Percentiles rank a stretch among this genome's conserved stretches.
phyloP scores from a whole-genome alignment of 2,329 filamentous ascomycete species.

The Escovopsis sp. region DNA sequence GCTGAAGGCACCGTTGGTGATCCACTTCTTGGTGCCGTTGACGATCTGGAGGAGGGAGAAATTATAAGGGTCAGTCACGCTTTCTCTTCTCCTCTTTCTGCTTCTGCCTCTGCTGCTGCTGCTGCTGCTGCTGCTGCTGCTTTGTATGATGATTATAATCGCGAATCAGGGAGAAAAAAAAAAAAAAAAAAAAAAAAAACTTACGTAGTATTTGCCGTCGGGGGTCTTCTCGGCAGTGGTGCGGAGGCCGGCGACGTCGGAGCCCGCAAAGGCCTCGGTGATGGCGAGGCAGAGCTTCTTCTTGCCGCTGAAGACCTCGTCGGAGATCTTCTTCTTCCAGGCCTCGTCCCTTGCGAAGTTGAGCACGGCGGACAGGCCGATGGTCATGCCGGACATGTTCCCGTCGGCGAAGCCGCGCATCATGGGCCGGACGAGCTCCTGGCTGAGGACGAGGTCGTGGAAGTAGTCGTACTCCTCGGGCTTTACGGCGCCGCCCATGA shows the following conservation, averaged over 20 bases:
- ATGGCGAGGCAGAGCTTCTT: conserved; percentile 85
- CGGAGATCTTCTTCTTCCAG: conserved; percentile 51
- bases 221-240: conserved; percentile 66
- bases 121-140: too few relatives aligned
- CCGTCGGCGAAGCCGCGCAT: conserved; percentile 75
- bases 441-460: conserved; percentile 62
- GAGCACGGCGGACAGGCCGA: conserved; percentile 64
- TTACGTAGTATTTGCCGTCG: conserved; percentile 57
- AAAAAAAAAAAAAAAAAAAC: conserved; percentile 19
- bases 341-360: conserved; percentile 59
- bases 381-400: conserved; percentile 77
- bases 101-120: too few relatives aligned
- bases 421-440: conserved; percentile 58
- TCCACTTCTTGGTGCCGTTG: conserved; percentile 74
- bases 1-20: conserved; percentile 64
- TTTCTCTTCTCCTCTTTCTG: too few relatives aligned
- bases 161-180: too few relatives aligned
- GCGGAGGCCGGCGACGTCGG: conserved; percentile 62
- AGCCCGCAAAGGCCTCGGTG: conserved; percentile 74
- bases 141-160: too few relatives aligned
- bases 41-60: too few relatives aligned
- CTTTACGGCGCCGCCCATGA: conserved; percentile 50
- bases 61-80: conserved; percentile 3
- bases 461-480: conserved; percentile 80
- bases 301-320: conserved; percentile 62